These are phyloP conservation scores for Aspergillaceae sp. DNA, from an alignment of 2,329 filamentous ascomycete species.

Conservation along the genomic window DNA sequence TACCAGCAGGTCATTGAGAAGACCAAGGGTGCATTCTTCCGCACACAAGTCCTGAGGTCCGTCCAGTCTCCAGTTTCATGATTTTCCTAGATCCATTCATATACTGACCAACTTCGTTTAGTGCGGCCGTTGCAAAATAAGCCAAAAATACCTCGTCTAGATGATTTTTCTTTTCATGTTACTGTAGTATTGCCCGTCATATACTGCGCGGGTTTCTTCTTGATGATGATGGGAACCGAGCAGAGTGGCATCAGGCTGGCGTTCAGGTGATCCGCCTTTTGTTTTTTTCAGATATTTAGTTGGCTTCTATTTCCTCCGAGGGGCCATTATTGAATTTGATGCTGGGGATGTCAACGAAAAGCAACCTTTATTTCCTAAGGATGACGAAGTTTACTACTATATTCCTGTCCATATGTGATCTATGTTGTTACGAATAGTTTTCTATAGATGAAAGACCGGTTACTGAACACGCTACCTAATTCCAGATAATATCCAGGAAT, in stretches of 20 bases:
- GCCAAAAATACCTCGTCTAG: constrained; percentile 15
- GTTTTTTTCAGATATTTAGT: constrained; percentile 7
- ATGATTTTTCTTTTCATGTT: constrained; percentile 24
- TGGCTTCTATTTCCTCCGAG: neutral
- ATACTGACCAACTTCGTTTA: constrained; percentile 12
- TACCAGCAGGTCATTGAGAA: constrained; percentile 99
- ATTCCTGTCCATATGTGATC: neutral
- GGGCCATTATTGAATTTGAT: neutral
- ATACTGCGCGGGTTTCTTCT: constrained; percentile 15
- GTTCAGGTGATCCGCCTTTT: constrained; percentile 32
- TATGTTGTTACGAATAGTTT: constrained; percentile 6
- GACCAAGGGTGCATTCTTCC: constrained; percentile 97
- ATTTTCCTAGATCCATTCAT: neutral
- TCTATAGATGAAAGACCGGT: constrained; percentile 1
- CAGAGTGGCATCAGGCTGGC: constrained; percentile 37
- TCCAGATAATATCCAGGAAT: too few relatives aligned
- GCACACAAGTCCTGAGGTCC: constrained; percentile 80
- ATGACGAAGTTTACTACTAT: neutral
- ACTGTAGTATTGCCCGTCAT: constrained; percentile 23
- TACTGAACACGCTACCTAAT: too few relatives aligned
- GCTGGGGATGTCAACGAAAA: constrained; percentile 1
- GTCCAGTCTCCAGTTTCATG: constrained; percentile 1
- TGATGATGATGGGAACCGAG: constrained; percentile 26
- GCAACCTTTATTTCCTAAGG: neutral
- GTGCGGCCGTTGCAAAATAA: constrained; percentile 45